Evolutionary conservation across 768 basidiomycete genomes (phyloP).

Genomic region (Russula lepida): DNA sequence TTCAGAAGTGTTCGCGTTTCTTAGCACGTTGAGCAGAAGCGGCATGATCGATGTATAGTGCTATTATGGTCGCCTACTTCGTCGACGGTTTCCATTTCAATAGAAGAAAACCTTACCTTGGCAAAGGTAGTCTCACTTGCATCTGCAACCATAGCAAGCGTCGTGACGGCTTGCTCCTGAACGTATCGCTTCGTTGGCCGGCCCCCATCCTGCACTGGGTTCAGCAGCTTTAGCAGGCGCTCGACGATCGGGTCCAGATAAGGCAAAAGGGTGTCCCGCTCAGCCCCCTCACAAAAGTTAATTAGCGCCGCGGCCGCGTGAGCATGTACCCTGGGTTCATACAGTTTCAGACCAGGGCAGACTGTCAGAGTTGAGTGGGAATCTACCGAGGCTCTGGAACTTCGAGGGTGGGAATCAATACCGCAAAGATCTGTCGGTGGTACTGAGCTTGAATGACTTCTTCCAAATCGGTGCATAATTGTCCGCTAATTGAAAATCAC

Average conservation of each 20-base stretch:
- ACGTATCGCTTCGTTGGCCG: constrained; percentile 53
- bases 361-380: background rate
- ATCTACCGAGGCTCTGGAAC: constrained; percentile 64
- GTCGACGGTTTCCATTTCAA: background rate
- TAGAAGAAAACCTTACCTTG: constrained; percentile 37
- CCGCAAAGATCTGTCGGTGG: constrained; percentile 59
- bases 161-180: constrained; percentile 83
- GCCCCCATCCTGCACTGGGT: constrained; percentile 36
- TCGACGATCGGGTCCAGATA: constrained; percentile 78
- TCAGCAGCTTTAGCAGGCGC: constrained; percentile 56
- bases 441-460: constrained; percentile 69
- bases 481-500: constrained; percentile 45
- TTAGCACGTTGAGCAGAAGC: constrained; percentile 63
- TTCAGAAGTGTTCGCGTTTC: constrained; percentile 58
- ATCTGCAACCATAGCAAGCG: constrained; percentile 83
- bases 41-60: constrained; percentile 79
- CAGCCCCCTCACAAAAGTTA: constrained; percentile 87
- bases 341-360: background rate
- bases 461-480: constrained; percentile 84
- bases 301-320: constrained; percentile 84
- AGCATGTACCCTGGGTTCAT: constrained; percentile 56
- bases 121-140: constrained; percentile 72
- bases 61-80: constrained; percentile 28
- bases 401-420: constrained; percentile 63
- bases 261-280: constrained; percentile 58